Evolutionary conservation across 805 yeast species (phyloP).

Genomic region (Metschnikowia noctiluminum): DNA sequence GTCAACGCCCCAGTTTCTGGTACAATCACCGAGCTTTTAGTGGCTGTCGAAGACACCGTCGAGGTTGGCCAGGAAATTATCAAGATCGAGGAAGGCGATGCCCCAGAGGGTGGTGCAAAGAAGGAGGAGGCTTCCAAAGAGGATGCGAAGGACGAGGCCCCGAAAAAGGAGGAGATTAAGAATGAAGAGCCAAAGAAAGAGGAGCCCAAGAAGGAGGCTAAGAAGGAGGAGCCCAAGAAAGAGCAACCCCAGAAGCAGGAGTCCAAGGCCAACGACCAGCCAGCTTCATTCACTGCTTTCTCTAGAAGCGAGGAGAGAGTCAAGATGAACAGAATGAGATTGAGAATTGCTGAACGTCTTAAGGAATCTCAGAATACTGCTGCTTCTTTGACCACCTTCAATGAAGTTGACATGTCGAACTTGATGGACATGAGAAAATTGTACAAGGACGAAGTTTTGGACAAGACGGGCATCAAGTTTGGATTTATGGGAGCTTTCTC

Average conservation of each 20-base stretch:
- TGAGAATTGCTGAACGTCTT: conserved; percentile 97
- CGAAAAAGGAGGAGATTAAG: conserved; percentile 18
- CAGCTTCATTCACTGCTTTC: conserved; percentile 45
- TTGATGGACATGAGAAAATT: conserved; percentile 91
- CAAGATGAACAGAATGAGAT: conserved; percentile 99
- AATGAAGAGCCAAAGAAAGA: conserved; percentile 28
- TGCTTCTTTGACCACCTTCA: conserved; percentile 95
- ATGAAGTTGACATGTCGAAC: conserved; percentile 95
- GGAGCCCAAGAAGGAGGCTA: conserved; percentile 34
- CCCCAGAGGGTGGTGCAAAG: conserved; percentile 29
- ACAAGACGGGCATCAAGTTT: conserved; percentile 88
- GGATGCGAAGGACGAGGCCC: conserved; percentile 16
- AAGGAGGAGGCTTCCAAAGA: conserved; percentile 24
- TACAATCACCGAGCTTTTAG: conserved; percentile 79
- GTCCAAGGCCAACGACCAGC: conserved; percentile 13
- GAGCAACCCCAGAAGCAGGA: neutral
- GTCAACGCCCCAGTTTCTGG: conserved; percentile 94
- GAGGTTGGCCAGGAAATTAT: conserved; percentile 92
- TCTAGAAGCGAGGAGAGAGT: conserved; percentile 87
- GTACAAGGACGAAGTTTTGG: conserved; percentile 94
- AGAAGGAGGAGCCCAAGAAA: conserved; percentile 11
- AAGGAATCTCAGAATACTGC: conserved; percentile 99
- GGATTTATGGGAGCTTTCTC: conserved; percentile 99
- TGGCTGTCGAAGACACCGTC: conserved; percentile 85
- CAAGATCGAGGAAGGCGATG: conserved; percentile 68